Evolutionary conservation across 805 yeast species (phyloP), one percentile per base, ranked within the genome.

Genomic region (Sugiyamaella qingdaonensis): DNA sequence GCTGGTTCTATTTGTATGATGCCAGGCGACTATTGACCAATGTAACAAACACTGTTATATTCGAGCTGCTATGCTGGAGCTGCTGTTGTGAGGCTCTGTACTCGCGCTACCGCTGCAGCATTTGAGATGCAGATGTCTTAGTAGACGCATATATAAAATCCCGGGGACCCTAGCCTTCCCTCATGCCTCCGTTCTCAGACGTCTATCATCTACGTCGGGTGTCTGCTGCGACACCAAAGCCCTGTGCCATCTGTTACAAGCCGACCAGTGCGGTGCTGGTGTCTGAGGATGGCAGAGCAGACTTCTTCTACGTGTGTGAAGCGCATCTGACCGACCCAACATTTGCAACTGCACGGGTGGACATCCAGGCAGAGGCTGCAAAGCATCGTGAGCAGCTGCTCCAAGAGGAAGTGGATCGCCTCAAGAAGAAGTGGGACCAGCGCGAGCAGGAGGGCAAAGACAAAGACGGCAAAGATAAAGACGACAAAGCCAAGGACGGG

Each of bases 171-270:
- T 39, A 42, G 14, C 33, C 27, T 48, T 31, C 5, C 35, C 2
- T 11, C 33, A 31, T 24, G 18, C 44, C 32, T 19, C 73, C 72
- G 57, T 64, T 72, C 60, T 59, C 60, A 37, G 79, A 80, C 63
- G 65, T 67, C 24, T 81, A 81, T 62, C 68, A 65, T 18, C 64
- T 70, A 35, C 70, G 82, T 45, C 63, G 63, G 32, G 85, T 81
- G 10, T 78, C 81, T 0, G 74, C 68, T 3, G 53, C 64, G 11
- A 73, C 74, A 52, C 58, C 75, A 36, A 72, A 72, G 57, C 71
- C 84, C 0, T 81, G 86, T 59, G 59, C 62, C 41, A 64, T 81
- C 11, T 81, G 86, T 69, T 79, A 73, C 64, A 77, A 77, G 54
- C 83, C 85, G 1, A 69, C 82, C 1, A 48, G 68, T 2, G 67